Conservation (phyloP, 805 yeast genomes). For the Vanderwaltozyma verrucispora region DNA sequence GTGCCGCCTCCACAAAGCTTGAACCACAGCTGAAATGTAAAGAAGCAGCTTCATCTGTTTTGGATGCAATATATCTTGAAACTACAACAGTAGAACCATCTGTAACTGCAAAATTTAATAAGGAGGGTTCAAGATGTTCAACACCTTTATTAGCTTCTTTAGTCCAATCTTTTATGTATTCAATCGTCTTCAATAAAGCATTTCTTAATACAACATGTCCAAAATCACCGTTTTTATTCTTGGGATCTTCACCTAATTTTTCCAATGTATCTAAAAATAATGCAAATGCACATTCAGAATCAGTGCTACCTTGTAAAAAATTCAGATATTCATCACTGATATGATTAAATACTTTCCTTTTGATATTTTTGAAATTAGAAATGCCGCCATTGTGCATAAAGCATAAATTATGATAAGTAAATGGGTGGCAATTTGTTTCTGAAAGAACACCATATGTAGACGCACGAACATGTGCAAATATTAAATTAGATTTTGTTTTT, state of each 20-base stretch:
- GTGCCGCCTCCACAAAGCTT: conserved; percentile 77
- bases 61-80: conserved; percentile 79
- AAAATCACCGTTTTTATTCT: conserved; percentile 34
- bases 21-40: conserved; percentile 92
- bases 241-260: conserved; percentile 68
- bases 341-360: conserved; percentile 60
- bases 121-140: conserved; percentile 54
- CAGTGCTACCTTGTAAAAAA: conserved; percentile 85
- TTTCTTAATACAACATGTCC: conserved; percentile 49
- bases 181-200: conserved; percentile 68
- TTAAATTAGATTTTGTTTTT: conserved; percentile 73
- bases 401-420: conserved; percentile 75
- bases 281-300: conserved; percentile 92
- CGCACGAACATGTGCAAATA: conserved; percentile 94
- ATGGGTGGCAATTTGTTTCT: conserved; percentile 97
- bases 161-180: conserved; percentile 70
- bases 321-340: conserved; percentile 73
- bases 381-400: conserved; percentile 98
- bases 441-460: conserved; percentile 89
- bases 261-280: conserved; percentile 67
- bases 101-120: conserved; percentile 88
- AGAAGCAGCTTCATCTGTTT: conserved; percentile 92
- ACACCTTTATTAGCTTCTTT: conserved; percentile 32
- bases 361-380: conserved; percentile 60
- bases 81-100: conserved; percentile 85